These are phyloP conservation scores for Zanthoxylum bungeanum DNA, from an alignment of 345 rosid genomes.

Conservation along the genomic window DNA sequence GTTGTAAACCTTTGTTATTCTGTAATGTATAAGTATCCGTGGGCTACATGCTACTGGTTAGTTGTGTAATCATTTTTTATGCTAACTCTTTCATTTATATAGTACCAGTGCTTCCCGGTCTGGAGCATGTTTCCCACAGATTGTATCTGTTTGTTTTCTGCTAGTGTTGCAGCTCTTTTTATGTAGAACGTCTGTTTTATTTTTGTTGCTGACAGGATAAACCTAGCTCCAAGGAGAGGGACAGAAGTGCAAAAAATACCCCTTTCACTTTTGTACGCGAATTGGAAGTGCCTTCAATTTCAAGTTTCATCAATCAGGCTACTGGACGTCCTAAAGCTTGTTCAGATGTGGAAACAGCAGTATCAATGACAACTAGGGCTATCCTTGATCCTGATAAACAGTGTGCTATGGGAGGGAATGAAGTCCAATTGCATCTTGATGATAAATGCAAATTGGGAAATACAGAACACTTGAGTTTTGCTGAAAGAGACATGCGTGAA, in stretches of 20 bases:
- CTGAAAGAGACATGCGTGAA: conserved; percentile 28
- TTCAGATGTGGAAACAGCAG: conserved; percentile 39
- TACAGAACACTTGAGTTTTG: conserved; percentile 25
- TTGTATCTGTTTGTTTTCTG: conserved; percentile 1
- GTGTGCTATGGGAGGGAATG: conserved; percentile 29
- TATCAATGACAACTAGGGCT: conserved; percentile 23
- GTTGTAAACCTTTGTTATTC: not conserved
- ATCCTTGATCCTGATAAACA: conserved; percentile 25
- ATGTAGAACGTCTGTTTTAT: conserved; percentile 1
- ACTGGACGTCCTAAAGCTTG: conserved; percentile 30
- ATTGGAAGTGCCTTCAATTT: conserved; percentile 14
- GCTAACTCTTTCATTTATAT: not conserved
- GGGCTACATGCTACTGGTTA: not conserved
- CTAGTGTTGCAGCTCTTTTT: conserved; percentile 6
- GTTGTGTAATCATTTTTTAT: not conserved
- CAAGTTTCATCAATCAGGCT: conserved; percentile 18
- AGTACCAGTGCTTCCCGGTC: not conserved
- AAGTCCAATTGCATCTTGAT: conserved; percentile 21
- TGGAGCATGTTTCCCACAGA: not conserved
- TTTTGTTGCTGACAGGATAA: conserved; percentile 32
- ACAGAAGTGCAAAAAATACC: conserved; percentile 1
- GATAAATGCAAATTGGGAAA: conserved; percentile 21
- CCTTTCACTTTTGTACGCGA: conserved; percentile 17
- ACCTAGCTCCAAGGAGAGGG: conserved; percentile 20
- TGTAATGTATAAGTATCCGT: not conserved